Evolutionary conservation across 768 basidiomycete species (phyloP), one percentile per base, ranked within the genome.

Genomic region (Thelephora ganbajun): DNA sequence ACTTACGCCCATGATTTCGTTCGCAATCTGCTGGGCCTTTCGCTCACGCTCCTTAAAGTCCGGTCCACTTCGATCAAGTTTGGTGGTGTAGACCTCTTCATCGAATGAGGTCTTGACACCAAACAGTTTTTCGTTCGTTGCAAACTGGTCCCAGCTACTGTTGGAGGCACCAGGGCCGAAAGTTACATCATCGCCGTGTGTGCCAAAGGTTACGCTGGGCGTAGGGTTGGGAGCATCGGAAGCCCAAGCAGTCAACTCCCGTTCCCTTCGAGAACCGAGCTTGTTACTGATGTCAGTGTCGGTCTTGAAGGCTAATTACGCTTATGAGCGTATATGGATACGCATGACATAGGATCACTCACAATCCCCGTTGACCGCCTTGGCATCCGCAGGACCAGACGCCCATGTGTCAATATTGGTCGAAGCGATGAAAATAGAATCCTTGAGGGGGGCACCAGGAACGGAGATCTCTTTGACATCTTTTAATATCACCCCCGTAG

Each of bases 41-140:
- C 79, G 75, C 63, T 97, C 93, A 51, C 79, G 74, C 66, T 91
- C 87, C 66, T 83, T 87, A 63, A 74, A 99, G 63, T 93, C 92
- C 18, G 83, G 75, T 6, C 78, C 83, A 47, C 66, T 75, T 53
- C 87, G 77, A 60, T 98, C 89, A 41, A 99, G 71, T 66, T 80
- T 90, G 14, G 94, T 98, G 11, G 96, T 98, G 63, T 99, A 99
- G 33, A 80, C 60, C 49, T 94, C 87, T 67, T 99, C 96, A 57
- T 94, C 83, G 63, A 89, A 99, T 55, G 77, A 77, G 7, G 91
- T 90, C 57, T 72, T 90, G 52, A 94, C 80, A 19, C 96, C 96
- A 59, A 96, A 98, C 48, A 89, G 71, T 56, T 84, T 73, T 65
- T 98, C 94, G 64, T 98, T 99, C 36, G 71, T 88, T 16, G 80